Evolutionary conservation across 148 eudicot species (phyloP).

Genomic region (Drosera capensis): DNA sequence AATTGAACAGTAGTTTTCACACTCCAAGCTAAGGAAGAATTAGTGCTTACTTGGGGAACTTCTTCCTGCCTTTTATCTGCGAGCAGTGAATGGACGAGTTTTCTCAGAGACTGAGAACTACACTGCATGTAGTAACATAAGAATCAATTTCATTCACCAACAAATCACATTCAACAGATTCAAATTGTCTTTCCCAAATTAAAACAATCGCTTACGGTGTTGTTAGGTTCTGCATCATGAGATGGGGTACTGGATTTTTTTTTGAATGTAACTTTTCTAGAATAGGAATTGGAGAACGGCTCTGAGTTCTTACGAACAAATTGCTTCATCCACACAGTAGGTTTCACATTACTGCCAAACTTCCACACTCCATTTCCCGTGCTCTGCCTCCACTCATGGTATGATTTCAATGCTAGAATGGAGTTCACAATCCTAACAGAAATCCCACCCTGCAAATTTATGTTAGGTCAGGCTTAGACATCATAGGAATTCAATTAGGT

Average conservation of each 20-base stretch:
- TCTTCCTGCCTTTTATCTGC: conserved; percentile 87
- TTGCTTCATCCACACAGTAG: conserved; percentile 42
- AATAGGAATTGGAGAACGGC: conserved; percentile 64
- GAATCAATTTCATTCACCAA: neutral
- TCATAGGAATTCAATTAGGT: too few relatives aligned
- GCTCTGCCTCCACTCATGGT: conserved; percentile 72
- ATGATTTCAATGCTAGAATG: conserved; percentile 84
- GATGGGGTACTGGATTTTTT: conserved; percentile 43
- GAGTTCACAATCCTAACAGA: conserved; percentile 76
- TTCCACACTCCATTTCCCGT: conserved; percentile 88
- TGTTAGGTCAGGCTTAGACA: too few relatives aligned
- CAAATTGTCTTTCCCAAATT: too few relatives aligned
- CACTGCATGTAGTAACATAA: conserved; percentile 33
- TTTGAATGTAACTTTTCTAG: conserved; percentile 41
- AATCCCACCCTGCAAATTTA: conserved; percentile 82
- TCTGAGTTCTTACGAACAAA: conserved; percentile 77
- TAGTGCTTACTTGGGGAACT: conserved; percentile 63
- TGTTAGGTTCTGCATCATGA: conserved; percentile 31
- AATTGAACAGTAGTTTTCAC: neutral
- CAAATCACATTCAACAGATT: too few relatives aligned
- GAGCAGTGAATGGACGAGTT: conserved; percentile 72
- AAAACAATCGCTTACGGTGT: conserved; percentile 40
- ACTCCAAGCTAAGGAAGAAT: neutral
- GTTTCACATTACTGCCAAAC: conserved; percentile 69
- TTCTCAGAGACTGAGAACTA: conserved; percentile 50